These are phyloP conservation scores for Aspergillus sp. DNA, from an alignment of 2,329 filamentous ascomycete genomes.

Conservation along the genomic window DNA sequence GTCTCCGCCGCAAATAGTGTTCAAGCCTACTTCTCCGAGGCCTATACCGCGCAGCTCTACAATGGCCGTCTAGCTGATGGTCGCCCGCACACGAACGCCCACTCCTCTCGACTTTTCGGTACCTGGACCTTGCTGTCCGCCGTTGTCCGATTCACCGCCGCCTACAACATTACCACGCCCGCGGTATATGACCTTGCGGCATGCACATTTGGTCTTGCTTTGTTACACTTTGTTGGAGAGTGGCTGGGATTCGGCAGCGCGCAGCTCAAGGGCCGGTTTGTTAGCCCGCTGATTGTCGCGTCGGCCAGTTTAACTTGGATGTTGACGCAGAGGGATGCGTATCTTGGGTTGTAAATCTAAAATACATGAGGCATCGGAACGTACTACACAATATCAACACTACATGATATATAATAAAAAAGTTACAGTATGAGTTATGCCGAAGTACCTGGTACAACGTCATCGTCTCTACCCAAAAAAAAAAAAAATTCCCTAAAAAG, in stretches of 20 bases:
- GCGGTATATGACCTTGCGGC: conserved; percentile 77
- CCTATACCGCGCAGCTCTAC: conserved; percentile 86
- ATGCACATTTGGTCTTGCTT: conserved; percentile 78
- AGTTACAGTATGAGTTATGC: too few species aligned
- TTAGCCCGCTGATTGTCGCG: conserved; percentile 59
- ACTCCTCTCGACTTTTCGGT: conserved; percentile 78
- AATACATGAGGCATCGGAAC: too few species aligned
- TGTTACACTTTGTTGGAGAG: conserved; percentile 77
- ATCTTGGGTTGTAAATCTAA: conserved; percentile 22
- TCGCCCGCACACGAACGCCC: conserved; percentile 62
- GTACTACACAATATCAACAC: neutral
- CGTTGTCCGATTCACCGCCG: conserved; percentile 77
- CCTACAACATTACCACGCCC: conserved; percentile 73
- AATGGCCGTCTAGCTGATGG: conserved; percentile 54
- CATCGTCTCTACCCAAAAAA: neutral
- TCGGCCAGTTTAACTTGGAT: conserved; percentile 62
- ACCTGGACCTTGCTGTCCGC: conserved; percentile 82
- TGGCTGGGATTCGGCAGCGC: conserved; percentile 77
- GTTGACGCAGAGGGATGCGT: conserved; percentile 53
- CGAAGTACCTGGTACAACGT: neutral
- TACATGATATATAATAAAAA: neutral
- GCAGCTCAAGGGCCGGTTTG: conserved; percentile 60
- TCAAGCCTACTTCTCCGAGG: conserved; percentile 77
- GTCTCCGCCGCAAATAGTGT: conserved; percentile 81
- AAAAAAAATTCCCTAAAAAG: too few species aligned